Conservation (phyloP, 192 early-diverging fungal species). For the Mortierella claussenii region DNA sequence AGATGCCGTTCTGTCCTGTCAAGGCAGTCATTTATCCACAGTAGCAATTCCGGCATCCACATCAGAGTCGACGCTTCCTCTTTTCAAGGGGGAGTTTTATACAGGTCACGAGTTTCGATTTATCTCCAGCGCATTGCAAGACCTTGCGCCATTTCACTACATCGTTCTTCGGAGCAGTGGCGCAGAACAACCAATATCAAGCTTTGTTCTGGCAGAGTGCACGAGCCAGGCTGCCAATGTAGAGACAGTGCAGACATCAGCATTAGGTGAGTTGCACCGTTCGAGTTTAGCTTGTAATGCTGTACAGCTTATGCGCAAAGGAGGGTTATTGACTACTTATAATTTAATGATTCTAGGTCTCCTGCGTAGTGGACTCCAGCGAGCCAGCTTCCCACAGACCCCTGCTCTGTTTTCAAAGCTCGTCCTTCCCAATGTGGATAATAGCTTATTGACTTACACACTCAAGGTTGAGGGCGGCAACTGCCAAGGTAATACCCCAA, state of each 20-base stretch:
- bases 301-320: no score
- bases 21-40: constrained; percentile 6
- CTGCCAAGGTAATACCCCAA: constrained; percentile 47
- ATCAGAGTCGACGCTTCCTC: constrained; percentile 15
- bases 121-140: constrained; percentile 15
- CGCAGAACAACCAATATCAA: constrained; percentile 16
- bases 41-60: constrained; percentile 24
- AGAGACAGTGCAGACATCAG: constrained; percentile 41
- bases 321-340: background rate
- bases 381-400: constrained; percentile 14
- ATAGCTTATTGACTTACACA: constrained; percentile 61
- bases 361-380: constrained; percentile 30
- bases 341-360: constrained; percentile 12
- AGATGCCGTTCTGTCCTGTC: constrained; percentile 1
- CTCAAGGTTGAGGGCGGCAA: constrained; percentile 53
- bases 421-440: constrained; percentile 62
- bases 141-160: constrained; percentile 26
- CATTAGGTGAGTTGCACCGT: constrained; percentile 52
- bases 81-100: constrained; percentile 20
- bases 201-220: constrained; percentile 58
- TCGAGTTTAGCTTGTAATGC: no score
- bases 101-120: constrained; percentile 36
- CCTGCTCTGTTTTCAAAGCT: constrained; percentile 51
- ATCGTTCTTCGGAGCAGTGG: constrained; percentile 47
- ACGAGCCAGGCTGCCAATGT: constrained; percentile 28